Percentiles rank a stretch among this genome's conserved stretches.
Evolutionary conservation across 1,139 yeast genomes (phyloP).

Genomic region (Protomyces inundatus): DNA sequence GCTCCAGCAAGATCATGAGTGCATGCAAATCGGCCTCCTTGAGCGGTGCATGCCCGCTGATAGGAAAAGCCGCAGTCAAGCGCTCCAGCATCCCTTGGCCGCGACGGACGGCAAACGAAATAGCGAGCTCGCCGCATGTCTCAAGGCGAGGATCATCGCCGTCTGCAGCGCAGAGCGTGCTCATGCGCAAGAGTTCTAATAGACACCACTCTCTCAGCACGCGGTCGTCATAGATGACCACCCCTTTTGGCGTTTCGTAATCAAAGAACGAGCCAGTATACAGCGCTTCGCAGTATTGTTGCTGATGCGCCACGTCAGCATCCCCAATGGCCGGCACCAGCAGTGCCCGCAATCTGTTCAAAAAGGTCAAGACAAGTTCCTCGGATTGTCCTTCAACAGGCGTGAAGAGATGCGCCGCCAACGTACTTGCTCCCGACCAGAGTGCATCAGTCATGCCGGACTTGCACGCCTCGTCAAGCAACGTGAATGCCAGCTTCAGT

Average conservation of each 20-base stretch:
- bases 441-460: not conserved
- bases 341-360: slow-evolving; percentile 5
- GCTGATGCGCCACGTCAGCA: not conserved
- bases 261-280: slow-evolving; percentile 13
- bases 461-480: not conserved
- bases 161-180: not conserved
- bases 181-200: slow-evolving; percentile 15
- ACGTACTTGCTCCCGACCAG: not conserved
- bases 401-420: not conserved
- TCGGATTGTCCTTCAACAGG: slow-evolving; percentile 9
- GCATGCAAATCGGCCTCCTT: not conserved
- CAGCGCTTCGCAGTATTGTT: slow-evolving; percentile 3
- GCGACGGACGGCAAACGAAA: not conserved
- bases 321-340: slow-evolving; percentile 3
- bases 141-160: not conserved
- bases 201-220: slow-evolving; percentile 20
- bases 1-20: not conserved
- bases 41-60: not conserved
- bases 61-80: not conserved
- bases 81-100: not conserved
- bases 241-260: not conserved
- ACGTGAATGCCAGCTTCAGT: not conserved
- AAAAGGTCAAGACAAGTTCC: slow-evolving; percentile 8
- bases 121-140: not conserved
- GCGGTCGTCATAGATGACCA: not conserved